Evolutionary conservation across 129 eudicot species (phyloP), one percentile per base, ranked within the genome.

Genomic region (Apium graveolens): DNA sequence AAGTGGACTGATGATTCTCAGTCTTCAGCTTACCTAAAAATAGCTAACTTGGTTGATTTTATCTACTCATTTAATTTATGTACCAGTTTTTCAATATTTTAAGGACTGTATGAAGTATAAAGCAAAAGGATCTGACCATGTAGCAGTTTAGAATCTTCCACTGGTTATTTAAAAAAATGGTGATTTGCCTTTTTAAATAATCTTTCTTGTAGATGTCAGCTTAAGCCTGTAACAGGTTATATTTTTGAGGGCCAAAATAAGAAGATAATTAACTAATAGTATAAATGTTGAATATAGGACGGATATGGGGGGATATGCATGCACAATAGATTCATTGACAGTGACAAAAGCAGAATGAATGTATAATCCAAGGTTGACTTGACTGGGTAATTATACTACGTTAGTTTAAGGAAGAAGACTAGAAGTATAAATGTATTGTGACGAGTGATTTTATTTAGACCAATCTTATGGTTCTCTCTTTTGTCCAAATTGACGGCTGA

Each of bases 1-100:
- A 27, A 14, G 35, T 27, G 21, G 39, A 65, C 41, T 14, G 72
- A 65, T 66, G 72, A 66, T 29, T 66, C 72, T 13, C 76, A 3
- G 37, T 27, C 63, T 29, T 60, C 69, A 0, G 32, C 34, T 26
- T 9, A n/a, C 65, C 32, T 60, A 24, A 49, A 35, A 53, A 11
- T 68, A 77, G 60, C 77, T 51, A 63, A 71, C 37, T 20, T 60
- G 68, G 60, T 77, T 77, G 42, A 77, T 60, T 57, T 9, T 41
- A 29, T 55, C 29, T 27, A 21, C 43, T 57, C 60, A 14, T 12
- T 66, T 66, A 12, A 66, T 32, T 66, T 16, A 27, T 66, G 72
- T 66, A 13, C 27, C 24, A 0, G 20, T 34, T 37, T 37, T 55
- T 35, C 2, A 34, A 4, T 35, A 2, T 76, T 32, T 37, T 51